These are phyloP conservation scores for Dactylonectria estremocensis DNA, from an alignment of 2,329 filamentous ascomycete species.

Conservation along the genomic window DNA sequence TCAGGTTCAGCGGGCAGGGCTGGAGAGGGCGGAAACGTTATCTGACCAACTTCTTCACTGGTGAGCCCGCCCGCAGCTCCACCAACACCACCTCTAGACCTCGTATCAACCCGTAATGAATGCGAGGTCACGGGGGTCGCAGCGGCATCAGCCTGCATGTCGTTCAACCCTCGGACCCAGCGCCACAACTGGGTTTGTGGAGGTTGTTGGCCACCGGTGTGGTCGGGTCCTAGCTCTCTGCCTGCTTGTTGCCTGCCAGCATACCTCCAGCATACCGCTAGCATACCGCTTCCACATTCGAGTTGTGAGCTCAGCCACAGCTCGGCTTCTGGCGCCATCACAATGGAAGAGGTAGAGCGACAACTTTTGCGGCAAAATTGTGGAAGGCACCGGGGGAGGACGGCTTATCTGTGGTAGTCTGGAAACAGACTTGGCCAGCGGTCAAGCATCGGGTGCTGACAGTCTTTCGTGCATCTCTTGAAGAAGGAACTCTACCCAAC, in stretches of 20 bases:
- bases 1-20: background rate
- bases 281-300: background rate
- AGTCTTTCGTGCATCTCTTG: conserved; percentile 22
- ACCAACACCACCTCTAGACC: background rate
- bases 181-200: background rate
- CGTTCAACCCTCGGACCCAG: background rate
- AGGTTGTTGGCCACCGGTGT: background rate
- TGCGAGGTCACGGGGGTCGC: background rate
- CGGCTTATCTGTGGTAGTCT: conserved; percentile 21
- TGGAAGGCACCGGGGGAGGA: conserved; percentile 2
- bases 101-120: background rate
- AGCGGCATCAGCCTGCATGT: background rate
- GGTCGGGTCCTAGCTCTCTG: background rate
- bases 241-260: background rate
- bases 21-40: background rate
- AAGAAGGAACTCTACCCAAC: conserved; percentile 26
- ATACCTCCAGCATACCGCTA: background rate
- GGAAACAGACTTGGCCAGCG: conserved; percentile 20
- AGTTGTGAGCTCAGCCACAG: background rate
- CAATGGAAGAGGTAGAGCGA: conserved; percentile 3
- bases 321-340: background rate
- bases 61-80: background rate
- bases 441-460: conserved; percentile 16
- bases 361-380: background rate
- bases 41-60: background rate